Conservation (phyloP, 2,329 filamentous ascomycete genomes). For the Botrytis elliptica region DNA sequence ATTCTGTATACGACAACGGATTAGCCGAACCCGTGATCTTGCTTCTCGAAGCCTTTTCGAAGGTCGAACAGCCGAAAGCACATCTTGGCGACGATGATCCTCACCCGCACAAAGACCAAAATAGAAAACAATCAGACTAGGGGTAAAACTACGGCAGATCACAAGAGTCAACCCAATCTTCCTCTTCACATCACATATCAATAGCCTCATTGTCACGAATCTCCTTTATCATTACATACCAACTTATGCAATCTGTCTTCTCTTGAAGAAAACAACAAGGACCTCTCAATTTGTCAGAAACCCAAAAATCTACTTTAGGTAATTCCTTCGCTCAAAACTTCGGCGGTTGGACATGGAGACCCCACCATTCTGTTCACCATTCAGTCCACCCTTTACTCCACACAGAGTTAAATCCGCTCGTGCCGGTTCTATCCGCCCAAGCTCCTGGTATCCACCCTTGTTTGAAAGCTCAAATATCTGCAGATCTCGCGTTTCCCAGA, state of each 20-base stretch:
- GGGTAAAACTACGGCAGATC: background rate
- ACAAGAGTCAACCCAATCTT: background rate
- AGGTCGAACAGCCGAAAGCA: background rate
- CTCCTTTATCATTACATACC: background rate
- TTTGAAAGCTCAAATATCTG: background rate
- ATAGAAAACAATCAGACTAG: slow-evolving; percentile 2
- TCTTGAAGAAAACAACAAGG: background rate
- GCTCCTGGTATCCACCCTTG: background rate
- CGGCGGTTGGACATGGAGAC: slow-evolving; percentile 17
- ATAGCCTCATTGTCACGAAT: background rate
- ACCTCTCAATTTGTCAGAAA: background rate
- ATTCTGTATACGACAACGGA: background rate
- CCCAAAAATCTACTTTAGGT: background rate
- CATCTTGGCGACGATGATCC: background rate
- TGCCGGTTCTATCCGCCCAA: slow-evolving; percentile 9
- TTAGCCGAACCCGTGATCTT: background rate
- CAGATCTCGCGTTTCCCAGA: background rate
- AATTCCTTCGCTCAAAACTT: slow-evolving; percentile 9
- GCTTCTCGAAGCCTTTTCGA: background rate
- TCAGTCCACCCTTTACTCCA: background rate
- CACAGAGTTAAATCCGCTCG: slow-evolving; percentile 2
- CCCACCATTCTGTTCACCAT: background rate
- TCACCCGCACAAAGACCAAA: slow-evolving; percentile 1
- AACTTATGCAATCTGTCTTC: background rate
- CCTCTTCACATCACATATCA: background rate